Evolutionary conservation across 257 asterid species (phyloP).

Genomic region (Salvia splendens): DNA sequence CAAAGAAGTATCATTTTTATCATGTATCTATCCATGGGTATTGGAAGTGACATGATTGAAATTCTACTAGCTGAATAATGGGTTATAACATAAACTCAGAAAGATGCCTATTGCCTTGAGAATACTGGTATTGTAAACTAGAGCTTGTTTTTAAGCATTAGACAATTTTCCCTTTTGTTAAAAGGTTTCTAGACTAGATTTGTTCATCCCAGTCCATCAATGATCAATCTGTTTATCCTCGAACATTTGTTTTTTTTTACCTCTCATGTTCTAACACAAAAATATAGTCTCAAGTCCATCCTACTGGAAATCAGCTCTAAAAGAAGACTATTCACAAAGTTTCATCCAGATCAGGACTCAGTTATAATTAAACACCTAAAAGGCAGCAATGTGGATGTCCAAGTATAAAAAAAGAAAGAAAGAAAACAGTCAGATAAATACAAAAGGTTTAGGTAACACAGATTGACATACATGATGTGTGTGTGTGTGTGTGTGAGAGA

Average conservation of each 20-base stretch:
- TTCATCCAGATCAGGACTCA: too few species aligned
- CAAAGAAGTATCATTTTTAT: neutral
- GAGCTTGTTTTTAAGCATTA: neutral
- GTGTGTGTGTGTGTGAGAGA: neutral
- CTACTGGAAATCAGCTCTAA: too few species aligned
- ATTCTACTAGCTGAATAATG: neutral
- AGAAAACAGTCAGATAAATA: neutral
- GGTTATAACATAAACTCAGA: neutral
- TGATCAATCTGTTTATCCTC: neutral
- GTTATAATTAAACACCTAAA: too few species aligned
- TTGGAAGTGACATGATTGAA: too few species aligned
- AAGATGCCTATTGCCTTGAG: neutral
- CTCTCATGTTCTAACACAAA: neutral
- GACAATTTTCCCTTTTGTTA: neutral
- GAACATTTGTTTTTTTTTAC: neutral
- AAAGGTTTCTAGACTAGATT: too few species aligned
- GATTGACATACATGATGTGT: neutral
- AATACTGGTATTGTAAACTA: neutral
- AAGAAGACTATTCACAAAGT: too few species aligned
- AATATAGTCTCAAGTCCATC: too few species aligned
- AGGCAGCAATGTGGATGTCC: too few species aligned
- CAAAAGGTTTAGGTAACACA: constrained; percentile 3
- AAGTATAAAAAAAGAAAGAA: neutral
- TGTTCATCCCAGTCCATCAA: neutral
- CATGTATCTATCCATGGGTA: neutral